phyloP scores from a whole-genome alignment of 176 grass and related monocot genomes.

The Oryza glaberrima region DNA sequence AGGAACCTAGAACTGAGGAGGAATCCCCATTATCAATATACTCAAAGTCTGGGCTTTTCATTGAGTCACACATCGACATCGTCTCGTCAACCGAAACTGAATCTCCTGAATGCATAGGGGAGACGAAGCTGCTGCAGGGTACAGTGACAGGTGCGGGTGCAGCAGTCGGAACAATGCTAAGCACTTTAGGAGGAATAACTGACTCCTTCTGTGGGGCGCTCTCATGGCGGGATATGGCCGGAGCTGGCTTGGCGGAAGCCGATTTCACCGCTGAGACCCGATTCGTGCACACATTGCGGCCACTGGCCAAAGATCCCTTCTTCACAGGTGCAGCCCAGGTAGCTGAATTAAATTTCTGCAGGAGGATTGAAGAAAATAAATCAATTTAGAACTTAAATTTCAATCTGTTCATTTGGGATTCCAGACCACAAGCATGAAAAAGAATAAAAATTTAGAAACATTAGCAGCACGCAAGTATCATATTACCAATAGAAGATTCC shows the following conservation, averaged over 20 bases:
- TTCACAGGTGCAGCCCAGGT: conserved; percentile 48
- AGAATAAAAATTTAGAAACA: conserved; percentile 3
- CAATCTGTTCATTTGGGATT: background rate
- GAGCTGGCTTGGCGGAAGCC: conserved; percentile 49
- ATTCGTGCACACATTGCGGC: conserved; percentile 22
- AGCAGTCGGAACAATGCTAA: conserved; percentile 14
- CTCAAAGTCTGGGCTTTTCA: conserved; percentile 94
- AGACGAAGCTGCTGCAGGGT: conserved; percentile 55
- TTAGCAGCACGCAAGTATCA: background rate
- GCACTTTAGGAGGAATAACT: conserved; percentile 28
- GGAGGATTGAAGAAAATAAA: conserved; percentile 28
- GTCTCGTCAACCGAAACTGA: conserved; percentile 66
- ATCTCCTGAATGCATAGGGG: conserved; percentile 63
- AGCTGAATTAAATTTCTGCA: conserved; percentile 55
- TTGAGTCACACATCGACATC: conserved; percentile 94
- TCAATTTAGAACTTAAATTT: background rate
- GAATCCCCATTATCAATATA: conserved; percentile 87
- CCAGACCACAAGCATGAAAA: background rate
- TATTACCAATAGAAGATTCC: conserved; percentile 37
- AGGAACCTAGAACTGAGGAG: conserved; percentile 61
- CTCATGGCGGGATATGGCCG: conserved; percentile 12
- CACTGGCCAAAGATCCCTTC: conserved; percentile 50
- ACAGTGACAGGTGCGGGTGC: conserved; percentile 32
- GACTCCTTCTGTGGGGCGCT: conserved; percentile 11
- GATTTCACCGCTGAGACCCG: conserved; percentile 39